Conservation (phyloP, 805 yeast species). For the Candida cerambycidarum region DNA sequence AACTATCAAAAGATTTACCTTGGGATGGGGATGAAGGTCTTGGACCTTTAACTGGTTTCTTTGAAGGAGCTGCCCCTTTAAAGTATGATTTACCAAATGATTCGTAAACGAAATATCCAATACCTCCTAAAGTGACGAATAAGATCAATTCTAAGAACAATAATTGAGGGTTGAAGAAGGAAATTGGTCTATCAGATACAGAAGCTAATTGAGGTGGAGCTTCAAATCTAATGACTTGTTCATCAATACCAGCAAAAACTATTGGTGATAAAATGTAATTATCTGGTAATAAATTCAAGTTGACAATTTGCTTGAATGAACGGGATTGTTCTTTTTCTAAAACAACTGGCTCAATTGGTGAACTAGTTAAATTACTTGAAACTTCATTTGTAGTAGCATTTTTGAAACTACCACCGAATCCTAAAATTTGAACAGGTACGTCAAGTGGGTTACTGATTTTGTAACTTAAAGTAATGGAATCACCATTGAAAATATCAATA, state of each 20-base stretch:
- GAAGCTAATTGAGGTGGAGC: conserved; percentile 57
- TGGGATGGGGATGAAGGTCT: conserved; percentile 17
- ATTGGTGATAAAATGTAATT: conserved; percentile 61
- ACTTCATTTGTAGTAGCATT: conserved; percentile 53
- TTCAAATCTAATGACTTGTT: conserved; percentile 52
- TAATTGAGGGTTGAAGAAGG: conserved; percentile 72
- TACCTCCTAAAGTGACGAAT: conserved; percentile 45
- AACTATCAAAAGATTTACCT: conserved; percentile 38
- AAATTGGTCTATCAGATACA: conserved; percentile 64
- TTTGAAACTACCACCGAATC: conserved; percentile 66
- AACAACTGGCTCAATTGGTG: conserved; percentile 59
- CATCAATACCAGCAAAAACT: conserved; percentile 51
- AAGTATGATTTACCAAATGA: conserved; percentile 47
- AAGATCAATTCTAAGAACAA: conserved; percentile 60
- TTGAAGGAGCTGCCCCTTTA: conserved; percentile 28
- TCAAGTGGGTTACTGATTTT: conserved; percentile 41
- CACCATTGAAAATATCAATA: conserved; percentile 49
- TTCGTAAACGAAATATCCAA: conserved; percentile 48
- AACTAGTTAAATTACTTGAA: conserved; percentile 62
- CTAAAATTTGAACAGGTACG: conserved; percentile 49
- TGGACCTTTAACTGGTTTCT: conserved; percentile 20
- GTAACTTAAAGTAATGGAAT: conserved; percentile 51
- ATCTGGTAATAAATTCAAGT: conserved; percentile 56
- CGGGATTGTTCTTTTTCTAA: conserved; percentile 50
- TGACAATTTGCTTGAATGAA: conserved; percentile 57